Conservation (phyloP, 2,329 filamentous ascomycete genomes). For the Botrytis byssoidea region DNA sequence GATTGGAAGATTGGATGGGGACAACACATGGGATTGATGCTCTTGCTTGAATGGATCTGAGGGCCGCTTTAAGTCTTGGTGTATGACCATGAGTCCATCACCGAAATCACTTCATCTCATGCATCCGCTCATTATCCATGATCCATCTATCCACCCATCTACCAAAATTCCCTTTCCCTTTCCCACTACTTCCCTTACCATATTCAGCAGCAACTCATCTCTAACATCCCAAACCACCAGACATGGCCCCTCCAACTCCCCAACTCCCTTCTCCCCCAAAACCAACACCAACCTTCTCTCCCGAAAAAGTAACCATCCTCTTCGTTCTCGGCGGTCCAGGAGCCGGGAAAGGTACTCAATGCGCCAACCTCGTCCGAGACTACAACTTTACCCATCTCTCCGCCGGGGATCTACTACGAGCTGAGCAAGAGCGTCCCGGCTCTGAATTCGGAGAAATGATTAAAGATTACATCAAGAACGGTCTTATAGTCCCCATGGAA, state of each 20-base stretch:
- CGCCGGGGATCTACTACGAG: slow-evolving; percentile 88
- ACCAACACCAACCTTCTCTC: slow-evolving; percentile 66
- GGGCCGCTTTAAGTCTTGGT: slow-evolving; percentile 33
- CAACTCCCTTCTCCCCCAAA: slow-evolving; percentile 52
- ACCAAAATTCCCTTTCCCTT: slow-evolving; percentile 9
- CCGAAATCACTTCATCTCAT: neutral
- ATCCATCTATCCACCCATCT: slow-evolving; percentile 1
- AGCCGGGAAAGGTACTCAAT: slow-evolving; percentile 95
- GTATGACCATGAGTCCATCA: too few relatives aligned
- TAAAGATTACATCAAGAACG: slow-evolving; percentile 88
- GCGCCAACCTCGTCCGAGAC: slow-evolving; percentile 78
- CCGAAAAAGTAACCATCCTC: slow-evolving; percentile 79
- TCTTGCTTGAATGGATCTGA: slow-evolving; percentile 22
- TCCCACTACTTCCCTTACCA: neutral
- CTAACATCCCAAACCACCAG: slow-evolving; percentile 6
- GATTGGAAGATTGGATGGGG: neutral
- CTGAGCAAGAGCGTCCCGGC: slow-evolving; percentile 84
- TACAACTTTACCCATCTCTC: slow-evolving; percentile 92
- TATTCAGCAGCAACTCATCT: neutral
- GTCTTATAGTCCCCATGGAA: slow-evolving; percentile 97
- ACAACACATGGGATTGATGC: neutral
- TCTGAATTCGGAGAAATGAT: slow-evolving; percentile 92
- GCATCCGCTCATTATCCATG: neutral
- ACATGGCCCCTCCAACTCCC: slow-evolving; percentile 18
- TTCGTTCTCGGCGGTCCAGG: slow-evolving; percentile 96